phyloP scores from a whole-genome alignment of 169 alveolate genomes.

The Plasmodium inui region DNA sequence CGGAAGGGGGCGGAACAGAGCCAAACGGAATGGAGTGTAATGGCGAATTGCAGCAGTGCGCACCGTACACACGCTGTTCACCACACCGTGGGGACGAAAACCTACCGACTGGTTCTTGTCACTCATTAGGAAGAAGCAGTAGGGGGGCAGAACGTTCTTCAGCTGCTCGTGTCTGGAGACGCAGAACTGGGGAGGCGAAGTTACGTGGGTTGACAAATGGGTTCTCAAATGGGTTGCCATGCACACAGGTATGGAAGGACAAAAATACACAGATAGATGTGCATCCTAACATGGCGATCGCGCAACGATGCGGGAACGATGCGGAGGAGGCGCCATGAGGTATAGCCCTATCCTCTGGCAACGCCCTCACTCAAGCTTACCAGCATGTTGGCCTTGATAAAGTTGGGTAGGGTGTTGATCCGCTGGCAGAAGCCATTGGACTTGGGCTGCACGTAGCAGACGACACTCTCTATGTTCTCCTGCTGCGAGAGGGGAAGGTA shows the following conservation, averaged over 20 bases:
- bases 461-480: constrained; percentile 57
- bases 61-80: not conserved
- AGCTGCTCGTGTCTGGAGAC: constrained; percentile 54
- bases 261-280: not conserved
- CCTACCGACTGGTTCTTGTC: constrained; percentile 43
- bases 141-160: constrained; percentile 54
- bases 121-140: constrained; percentile 32
- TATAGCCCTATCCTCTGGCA: not conserved
- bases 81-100: not conserved
- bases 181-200: constrained; percentile 29
- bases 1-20: not conserved
- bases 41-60: not conserved
- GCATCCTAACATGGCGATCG: not conserved
- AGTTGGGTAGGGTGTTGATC: constrained; percentile 39
- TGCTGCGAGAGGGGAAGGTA: not conserved
- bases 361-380: not conserved
- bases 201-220: not conserved
- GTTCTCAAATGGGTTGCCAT: too few species aligned
- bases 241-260: too few species aligned
- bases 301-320: not conserved
- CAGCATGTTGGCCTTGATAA: constrained; percentile 46
- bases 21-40: not conserved
- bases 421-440: constrained; percentile 61
- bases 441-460: constrained; percentile 62
- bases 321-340: not conserved